Conservation (phyloP, 2,329 filamentous ascomycete species). For the Cercospora sojina region DNA sequence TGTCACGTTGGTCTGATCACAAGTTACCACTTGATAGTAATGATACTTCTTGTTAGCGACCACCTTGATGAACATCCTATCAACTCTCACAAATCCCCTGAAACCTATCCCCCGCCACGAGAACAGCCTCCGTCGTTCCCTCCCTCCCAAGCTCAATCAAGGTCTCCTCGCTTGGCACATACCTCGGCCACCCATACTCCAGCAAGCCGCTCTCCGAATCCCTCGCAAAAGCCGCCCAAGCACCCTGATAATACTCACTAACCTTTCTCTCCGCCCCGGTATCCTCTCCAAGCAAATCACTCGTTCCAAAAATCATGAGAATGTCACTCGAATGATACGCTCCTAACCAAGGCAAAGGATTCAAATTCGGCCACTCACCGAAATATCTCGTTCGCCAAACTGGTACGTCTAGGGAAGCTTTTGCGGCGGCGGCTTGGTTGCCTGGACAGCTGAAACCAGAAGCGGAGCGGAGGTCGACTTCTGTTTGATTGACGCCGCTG, state of each 20-base stretch:
- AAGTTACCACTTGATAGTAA: background rate
- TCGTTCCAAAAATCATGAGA: slow-evolving; percentile 36
- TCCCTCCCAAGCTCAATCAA: slow-evolving; percentile 15
- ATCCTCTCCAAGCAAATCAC: slow-evolving; percentile 18
- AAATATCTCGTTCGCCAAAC: slow-evolving; percentile 35
- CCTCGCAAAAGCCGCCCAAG: slow-evolving; percentile 39
- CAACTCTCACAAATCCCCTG: background rate
- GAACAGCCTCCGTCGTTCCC: slow-evolving; percentile 3
- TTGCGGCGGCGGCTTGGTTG: slow-evolving; percentile 41
- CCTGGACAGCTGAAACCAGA: slow-evolving; percentile 41
- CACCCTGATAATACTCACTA: slow-evolving; percentile 31
- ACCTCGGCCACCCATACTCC: slow-evolving; percentile 24
- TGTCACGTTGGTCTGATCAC: background rate
- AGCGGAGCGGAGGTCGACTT: slow-evolving; percentile 5
- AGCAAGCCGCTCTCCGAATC: slow-evolving; percentile 35
- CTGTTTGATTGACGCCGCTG: slow-evolving; percentile 19
- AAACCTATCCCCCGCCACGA: slow-evolving; percentile 9
- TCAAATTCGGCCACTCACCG: slow-evolving; percentile 28
- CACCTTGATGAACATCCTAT: background rate
- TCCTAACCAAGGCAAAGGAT: slow-evolving; percentile 27
- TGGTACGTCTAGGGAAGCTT: slow-evolving; percentile 34
- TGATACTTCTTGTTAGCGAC: no score
- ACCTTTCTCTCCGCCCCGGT: slow-evolving; percentile 22
- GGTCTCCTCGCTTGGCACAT: slow-evolving; percentile 14
- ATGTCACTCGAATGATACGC: slow-evolving; percentile 39